Evolutionary conservation across 2,329 filamentous ascomycete genomes (phyloP), one percentile per base, ranked within the genome.

Genomic region (Colletotrichum cereale): DNA sequence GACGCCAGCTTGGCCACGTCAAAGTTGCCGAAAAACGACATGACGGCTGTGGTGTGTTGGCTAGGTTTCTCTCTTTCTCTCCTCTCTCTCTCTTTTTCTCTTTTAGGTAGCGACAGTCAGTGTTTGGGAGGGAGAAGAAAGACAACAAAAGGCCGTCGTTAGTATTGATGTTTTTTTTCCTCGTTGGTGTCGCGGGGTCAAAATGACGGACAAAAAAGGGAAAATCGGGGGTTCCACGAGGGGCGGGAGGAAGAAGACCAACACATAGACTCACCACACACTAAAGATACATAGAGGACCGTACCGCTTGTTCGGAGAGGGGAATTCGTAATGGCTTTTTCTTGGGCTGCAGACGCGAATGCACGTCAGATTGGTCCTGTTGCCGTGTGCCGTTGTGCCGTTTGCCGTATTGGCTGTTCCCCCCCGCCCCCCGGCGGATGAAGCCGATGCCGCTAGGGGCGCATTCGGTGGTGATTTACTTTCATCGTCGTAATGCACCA

Each of bases 1-100:
- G 79, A 78, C 61, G 76, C 76, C 29, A 81, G 75, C 66, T 80
- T 82, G 21, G 74, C 75, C 16, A 74, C 58, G 66, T 74, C 70
- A 66, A 82, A 79, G 67, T 71, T 71, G 40, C 57, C 62, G 36
- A 72, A 62, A 10, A 72, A 44, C n/a, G 70, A 72, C 70, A 72
- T 72, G 52, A 14, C 7, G 31, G 12, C 21, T 29, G 3, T 38
- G 11, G 24, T 31, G 24, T 31, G 18, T 0, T 48, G 12, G n/a
- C 36, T 29, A 12, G n/a, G 34, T 31, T 8, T 36, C 14, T 34
- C 12, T 47, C 11, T 58, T 38, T 10, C 7, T 24, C 34, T 40
- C 36, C 2, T 57, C 21, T 38, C 31, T 57, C 38, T 29, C 21
- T 60, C 12, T 29, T 21, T 24, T 21, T 56, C 5, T 56, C 26